Conservation (phyloP, 306 rosid genomes). For the Macrotyloma uniflorum region DNA sequence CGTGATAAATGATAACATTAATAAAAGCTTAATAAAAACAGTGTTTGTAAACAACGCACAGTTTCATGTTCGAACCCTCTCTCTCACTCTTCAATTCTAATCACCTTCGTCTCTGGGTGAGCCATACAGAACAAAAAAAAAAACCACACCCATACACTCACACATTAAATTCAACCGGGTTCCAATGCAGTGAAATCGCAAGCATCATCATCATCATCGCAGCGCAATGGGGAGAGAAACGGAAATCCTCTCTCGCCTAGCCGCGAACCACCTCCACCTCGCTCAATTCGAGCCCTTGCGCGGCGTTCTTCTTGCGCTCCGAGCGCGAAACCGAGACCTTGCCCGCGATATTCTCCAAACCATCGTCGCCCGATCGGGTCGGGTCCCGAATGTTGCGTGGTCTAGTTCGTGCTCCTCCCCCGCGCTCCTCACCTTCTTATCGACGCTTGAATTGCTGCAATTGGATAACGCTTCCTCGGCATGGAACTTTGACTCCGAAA, state of each 20-base stretch:
- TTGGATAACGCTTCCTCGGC: conserved; percentile 66
- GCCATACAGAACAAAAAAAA: no score
- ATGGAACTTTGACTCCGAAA: conserved; percentile 76
- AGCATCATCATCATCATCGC: neutral
- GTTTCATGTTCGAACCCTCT: neutral
- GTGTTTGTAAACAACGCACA: no score
- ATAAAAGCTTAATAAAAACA: neutral
- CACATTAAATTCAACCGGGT: neutral
- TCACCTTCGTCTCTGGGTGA: neutral
- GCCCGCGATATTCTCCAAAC: conserved; percentile 82
- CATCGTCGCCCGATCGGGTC: conserved; percentile 78
- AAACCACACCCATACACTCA: neutral
- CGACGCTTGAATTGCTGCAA: conserved; percentile 78
- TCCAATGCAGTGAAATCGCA: conserved; percentile 39
- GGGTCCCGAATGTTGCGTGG: conserved; percentile 70
- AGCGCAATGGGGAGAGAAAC: conserved; percentile 68
- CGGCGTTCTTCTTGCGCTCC: conserved; percentile 72
- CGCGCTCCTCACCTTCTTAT: conserved; percentile 68
- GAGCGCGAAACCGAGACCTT: conserved; percentile 69
- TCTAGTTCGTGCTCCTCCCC: conserved; percentile 82
- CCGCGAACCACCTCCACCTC: conserved; percentile 81
- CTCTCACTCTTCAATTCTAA: neutral
- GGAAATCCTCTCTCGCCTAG: conserved; percentile 81
- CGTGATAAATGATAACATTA: neutral
- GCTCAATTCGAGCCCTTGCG: conserved; percentile 93